Percentiles rank a stretch among this genome's conserved stretches.
Conservation (phyloP, 768 basidiomycete species). For the Agaricus sinodeliciosus region DNA sequence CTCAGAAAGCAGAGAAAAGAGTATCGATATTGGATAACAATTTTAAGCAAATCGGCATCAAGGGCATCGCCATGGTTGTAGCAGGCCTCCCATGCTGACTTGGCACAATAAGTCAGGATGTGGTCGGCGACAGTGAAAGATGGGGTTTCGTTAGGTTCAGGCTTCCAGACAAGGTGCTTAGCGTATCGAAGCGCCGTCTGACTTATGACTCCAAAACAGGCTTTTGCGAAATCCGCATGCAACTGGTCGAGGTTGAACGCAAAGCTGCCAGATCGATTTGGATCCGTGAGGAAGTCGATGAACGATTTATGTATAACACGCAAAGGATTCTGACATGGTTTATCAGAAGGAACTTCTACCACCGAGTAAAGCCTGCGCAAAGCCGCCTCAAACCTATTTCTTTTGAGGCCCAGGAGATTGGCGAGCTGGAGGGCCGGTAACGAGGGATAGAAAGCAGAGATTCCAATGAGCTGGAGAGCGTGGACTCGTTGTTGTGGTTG, state of each 20-base stretch:
- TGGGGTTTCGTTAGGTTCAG: not conserved
- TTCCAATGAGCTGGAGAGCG: not conserved
- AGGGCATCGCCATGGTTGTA: not conserved
- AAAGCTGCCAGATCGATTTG: not conserved
- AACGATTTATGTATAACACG: conserved; percentile 1
- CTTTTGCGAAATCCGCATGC: not conserved
- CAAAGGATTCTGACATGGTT: not conserved
- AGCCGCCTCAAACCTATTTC: not conserved
- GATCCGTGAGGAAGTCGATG: conserved; percentile 1
- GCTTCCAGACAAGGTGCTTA: not conserved
- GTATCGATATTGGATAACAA: not conserved
- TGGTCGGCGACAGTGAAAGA: not conserved
- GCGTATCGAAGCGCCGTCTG: not conserved
- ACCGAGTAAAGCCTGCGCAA: conserved; percentile 1
- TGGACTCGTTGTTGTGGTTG: not conserved
- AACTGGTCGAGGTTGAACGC: not conserved
- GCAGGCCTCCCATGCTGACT: not conserved
- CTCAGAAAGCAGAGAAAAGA: not conserved
- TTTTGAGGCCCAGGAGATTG: not conserved
- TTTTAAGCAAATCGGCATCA: not conserved
- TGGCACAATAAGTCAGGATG: not conserved
- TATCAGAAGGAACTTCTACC: not conserved
- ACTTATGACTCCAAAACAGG: not conserved
- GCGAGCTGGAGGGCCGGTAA: not conserved
- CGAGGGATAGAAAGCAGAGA: not conserved